Base-by-base conservation (phyloP, 2,329 filamentous ascomycete species). In the Diaporthe sp. region DNA sequence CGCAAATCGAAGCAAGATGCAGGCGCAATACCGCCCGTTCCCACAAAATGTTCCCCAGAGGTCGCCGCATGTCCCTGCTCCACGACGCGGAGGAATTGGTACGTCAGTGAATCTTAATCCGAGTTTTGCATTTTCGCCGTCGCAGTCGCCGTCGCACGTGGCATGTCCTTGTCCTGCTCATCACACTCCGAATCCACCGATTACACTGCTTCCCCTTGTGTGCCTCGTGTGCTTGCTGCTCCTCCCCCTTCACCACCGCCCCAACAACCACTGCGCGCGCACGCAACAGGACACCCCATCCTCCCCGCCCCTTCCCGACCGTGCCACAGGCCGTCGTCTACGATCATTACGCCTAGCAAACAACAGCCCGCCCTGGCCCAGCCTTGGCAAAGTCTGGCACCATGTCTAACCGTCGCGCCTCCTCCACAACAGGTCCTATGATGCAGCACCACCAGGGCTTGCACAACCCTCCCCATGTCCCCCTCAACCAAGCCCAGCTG, bases 21-120 rank as follows among this genome's bases (percentile, higher is more conserved):
- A 90, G 83, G 83, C 84, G 74, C 86, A 88, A 77, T 90, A 88
- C 80, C 88, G 88, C 77, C 72, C 69, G 74, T 89, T 87, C 81
- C 84, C 85, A 80, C 87, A 88, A 78, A 88, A 87, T 81, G 83
- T 84, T 78, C 84, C 87, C 77, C 87, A 87, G 80, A 83, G 87
- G 77, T 84, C 86, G 77, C 84, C 87, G 77, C 87, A 89, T 82
- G 80, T 84, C 76, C 80, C 84, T 72, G 86, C 85, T 76, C 87
- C 85, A 80, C 86, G 88, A 77, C 86, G 88, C 78, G 87, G 87
- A 78, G 88, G 87, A 77, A 89, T 89, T 81, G 88, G 88, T 89
- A 84, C 77, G 84, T 82, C 76, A 64, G 54, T 74, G 69, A 58
- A 61, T 42, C 42, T 54, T 60, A 54, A 68, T 74, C 54, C 73